phyloP scores from a whole-genome alignment of 2,329 filamentous ascomycete species.

The Penicillium freii region DNA sequence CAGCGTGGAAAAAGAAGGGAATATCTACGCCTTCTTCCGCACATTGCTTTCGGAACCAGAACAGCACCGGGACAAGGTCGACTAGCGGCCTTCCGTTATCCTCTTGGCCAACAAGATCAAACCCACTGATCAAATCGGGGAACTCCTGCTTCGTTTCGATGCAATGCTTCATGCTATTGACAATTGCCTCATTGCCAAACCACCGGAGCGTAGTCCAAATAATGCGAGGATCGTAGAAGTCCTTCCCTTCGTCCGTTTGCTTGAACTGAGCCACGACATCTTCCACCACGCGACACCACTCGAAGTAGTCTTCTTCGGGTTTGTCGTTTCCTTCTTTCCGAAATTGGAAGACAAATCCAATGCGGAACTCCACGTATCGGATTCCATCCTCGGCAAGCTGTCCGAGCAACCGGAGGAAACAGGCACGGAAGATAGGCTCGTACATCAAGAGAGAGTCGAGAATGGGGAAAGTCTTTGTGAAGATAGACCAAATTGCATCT shows the following conservation, averaged over 20 bases:
- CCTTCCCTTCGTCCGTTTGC: conserved; percentile 64
- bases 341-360: conserved; percentile 71
- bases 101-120: conserved; percentile 87
- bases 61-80: conserved; percentile 77
- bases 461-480: conserved; percentile 70
- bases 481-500: conserved; percentile 81
- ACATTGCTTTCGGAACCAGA: conserved; percentile 91
- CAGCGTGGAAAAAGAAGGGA: conserved; percentile 94
- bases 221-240: conserved; percentile 79
- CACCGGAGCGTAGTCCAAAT: conserved; percentile 79
- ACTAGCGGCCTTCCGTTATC: conserved; percentile 72
- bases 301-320: conserved; percentile 65
- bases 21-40: conserved; percentile 73
- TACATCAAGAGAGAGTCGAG: conserved; percentile 77
- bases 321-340: conserved; percentile 62
- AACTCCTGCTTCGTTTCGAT: conserved; percentile 76
- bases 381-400: conserved; percentile 78
- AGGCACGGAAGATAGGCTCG: conserved; percentile 81
- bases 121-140: conserved; percentile 78
- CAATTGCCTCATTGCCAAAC: conserved; percentile 62
- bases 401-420: conserved; percentile 68
- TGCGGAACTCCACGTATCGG: conserved; percentile 77
- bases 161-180: conserved; percentile 83
- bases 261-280: conserved; percentile 80
- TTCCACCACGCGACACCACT: conserved; percentile 69